A percentile compares a stretch with the other conserved stretches of the same genome.
These are phyloP conservation scores for Botrytis medusae DNA, from an alignment of 2,329 filamentous ascomycete species.

Conservation along the genomic window DNA sequence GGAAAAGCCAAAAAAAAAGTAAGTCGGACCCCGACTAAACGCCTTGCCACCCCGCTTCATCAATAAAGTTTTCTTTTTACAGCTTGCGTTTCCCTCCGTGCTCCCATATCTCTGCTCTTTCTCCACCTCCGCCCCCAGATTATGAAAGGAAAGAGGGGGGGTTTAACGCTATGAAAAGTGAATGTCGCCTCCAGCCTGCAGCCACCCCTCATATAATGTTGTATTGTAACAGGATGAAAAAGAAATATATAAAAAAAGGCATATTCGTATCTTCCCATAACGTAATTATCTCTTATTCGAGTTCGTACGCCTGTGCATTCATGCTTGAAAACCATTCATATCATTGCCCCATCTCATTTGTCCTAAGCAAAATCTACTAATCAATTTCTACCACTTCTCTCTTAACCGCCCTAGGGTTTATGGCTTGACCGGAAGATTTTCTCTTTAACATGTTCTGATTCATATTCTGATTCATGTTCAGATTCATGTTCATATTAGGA, in stretches of 20 bases:
- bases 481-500: conserved; percentile 22
- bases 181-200: conserved; percentile 2
- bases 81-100: neutral
- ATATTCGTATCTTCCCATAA: conserved; percentile 14
- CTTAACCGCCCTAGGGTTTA: conserved; percentile 25
- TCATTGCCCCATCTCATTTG: conserved; percentile 8
- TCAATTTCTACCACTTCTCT: conserved; percentile 35
- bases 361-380: conserved; percentile 22
- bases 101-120: neutral
- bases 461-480: conserved; percentile 19
- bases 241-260: neutral
- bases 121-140: neutral
- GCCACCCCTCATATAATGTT: conserved; percentile 13
- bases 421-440: conserved; percentile 29
- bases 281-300: conserved; percentile 17
- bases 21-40: conserved; percentile 9
- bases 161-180: conserved; percentile 9
- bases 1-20: neutral
- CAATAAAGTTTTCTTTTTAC: conserved; percentile 18
- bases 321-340: conserved; percentile 13
- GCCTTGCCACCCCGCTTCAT: conserved; percentile 13
- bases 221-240: conserved; percentile 18
- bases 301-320: conserved; percentile 19
- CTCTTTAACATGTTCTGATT: conserved; percentile 27
- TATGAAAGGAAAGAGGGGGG: neutral